Evolutionary conservation across 768 basidiomycete genomes (phyloP).

Genomic region (Mycena vulgaris): DNA sequence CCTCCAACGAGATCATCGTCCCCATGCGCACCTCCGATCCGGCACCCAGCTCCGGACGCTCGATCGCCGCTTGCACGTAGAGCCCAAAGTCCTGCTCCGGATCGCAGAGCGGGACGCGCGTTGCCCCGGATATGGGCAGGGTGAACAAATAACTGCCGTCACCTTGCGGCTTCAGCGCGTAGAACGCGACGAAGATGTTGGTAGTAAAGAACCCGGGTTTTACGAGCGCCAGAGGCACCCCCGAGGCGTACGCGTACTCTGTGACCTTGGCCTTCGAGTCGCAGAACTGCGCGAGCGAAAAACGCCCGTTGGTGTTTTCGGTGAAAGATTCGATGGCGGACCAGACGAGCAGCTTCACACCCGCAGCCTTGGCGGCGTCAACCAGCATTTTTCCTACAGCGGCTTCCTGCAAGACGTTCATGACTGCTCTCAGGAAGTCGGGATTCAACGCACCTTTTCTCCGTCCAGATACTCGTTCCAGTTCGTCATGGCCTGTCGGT

Average conservation of each 20-base stretch:
- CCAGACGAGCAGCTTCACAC: constrained; percentile 22
- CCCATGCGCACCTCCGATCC: constrained; percentile 8
- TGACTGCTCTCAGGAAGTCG: not conserved
- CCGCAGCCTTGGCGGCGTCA: constrained; percentile 9
- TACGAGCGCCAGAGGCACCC: constrained; percentile 13
- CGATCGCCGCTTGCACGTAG: constrained; percentile 10
- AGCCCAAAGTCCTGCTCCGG: not conserved
- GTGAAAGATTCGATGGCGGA: constrained; percentile 12
- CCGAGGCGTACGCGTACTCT: constrained; percentile 4
- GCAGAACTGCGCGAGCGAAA: constrained; percentile 5
- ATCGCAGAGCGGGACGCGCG: not conserved
- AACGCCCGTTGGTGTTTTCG: not conserved
- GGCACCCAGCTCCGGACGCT: not conserved
- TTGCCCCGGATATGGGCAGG: not conserved
- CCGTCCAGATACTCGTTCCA: not conserved
- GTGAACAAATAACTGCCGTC: constrained; percentile 7
- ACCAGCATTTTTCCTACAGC: constrained; percentile 18
- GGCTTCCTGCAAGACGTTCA: not conserved
- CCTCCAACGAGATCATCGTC: not conserved
- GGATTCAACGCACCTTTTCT: not conserved
- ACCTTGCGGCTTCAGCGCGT: not conserved
- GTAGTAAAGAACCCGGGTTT: constrained; percentile 1
- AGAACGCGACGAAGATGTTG: constrained; percentile 10
- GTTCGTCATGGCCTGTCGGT: not conserved
- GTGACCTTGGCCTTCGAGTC: constrained; percentile 18